phyloP scores from a whole-genome alignment of 192 early-diverging fungal species.

The Coemansia sp. region DNA sequence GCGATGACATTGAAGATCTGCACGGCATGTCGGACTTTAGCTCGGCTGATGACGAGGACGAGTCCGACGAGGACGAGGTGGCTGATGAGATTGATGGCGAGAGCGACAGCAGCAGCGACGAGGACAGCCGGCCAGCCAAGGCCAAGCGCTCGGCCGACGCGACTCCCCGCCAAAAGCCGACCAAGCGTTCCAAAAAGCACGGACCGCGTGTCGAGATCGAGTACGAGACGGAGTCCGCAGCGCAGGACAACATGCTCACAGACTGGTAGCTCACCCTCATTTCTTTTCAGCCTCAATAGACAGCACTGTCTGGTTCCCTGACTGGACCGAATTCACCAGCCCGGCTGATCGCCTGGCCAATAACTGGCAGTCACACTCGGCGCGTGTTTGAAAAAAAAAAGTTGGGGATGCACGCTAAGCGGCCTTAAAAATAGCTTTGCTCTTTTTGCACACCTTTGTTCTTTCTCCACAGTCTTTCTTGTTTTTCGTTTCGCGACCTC shows the following conservation, averaged over 20 bases:
- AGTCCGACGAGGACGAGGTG: constrained; percentile 52
- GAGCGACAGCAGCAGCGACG: constrained; percentile 51
- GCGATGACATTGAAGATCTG: constrained; percentile 47
- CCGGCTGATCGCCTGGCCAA: neutral
- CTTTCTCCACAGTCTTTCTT: neutral
- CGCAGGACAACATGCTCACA: constrained; percentile 33
- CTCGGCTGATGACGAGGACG: constrained; percentile 60
- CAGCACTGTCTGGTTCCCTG: too few relatives aligned
- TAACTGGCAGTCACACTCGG: neutral
- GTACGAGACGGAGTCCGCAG: constrained; percentile 51
- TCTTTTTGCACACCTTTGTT: neutral
- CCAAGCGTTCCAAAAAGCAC: constrained; percentile 47
- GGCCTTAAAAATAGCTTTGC: neutral
- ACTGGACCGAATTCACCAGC: neutral
- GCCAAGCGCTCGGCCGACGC: constrained; percentile 34
- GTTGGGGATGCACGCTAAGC: neutral
- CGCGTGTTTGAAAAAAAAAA: too few relatives aligned
- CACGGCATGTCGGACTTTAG: constrained; percentile 52
- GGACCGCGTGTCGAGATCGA: constrained; percentile 56
- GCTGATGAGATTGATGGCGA: constrained; percentile 45
- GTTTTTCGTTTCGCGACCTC: neutral
- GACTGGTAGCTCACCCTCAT: constrained; percentile 22
- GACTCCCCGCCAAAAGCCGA: constrained; percentile 21
- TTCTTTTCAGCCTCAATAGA: neutral
- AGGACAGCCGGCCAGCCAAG: constrained; percentile 51